A percentile compares a stretch with the other conserved stretches of the same genome.
Conservation (phyloP, 2,329 filamentous ascomycete species). For the Trichoderma oligosporum region DNA sequence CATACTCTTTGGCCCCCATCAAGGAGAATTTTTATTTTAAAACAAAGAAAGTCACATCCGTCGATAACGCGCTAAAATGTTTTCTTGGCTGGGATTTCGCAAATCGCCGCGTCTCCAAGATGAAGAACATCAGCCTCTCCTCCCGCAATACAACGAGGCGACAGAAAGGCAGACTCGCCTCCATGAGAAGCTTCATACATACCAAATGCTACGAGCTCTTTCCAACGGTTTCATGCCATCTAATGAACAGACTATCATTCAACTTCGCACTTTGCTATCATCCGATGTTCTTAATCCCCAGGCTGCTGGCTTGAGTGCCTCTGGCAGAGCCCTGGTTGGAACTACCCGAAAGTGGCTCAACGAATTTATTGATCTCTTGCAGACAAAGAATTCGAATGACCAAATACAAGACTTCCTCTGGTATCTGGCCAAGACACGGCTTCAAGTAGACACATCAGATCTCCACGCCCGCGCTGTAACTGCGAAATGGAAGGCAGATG, state of each 20-base stretch:
- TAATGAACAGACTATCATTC: slow-evolving; percentile 76
- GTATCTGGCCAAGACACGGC: slow-evolving; percentile 71
- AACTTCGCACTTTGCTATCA: slow-evolving; percentile 73
- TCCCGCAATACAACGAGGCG: slow-evolving; percentile 84
- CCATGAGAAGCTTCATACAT: slow-evolving; percentile 86
- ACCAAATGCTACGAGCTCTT: slow-evolving; percentile 84
- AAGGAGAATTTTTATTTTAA: no score
- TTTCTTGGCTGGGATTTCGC: slow-evolving; percentile 11
- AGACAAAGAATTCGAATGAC: slow-evolving; percentile 77
- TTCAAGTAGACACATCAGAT: slow-evolving; percentile 40
- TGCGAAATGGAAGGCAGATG: slow-evolving; percentile 34
- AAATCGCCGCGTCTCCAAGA: slow-evolving; percentile 36
- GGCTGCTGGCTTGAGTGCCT: slow-evolving; percentile 65
- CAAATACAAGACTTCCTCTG: slow-evolving; percentile 91
- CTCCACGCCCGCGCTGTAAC: slow-evolving; percentile 29
- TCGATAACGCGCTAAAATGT: slow-evolving; percentile 1
- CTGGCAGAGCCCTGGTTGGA: slow-evolving; percentile 69
- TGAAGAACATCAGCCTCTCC: slow-evolving; percentile 70
- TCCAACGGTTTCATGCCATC: slow-evolving; percentile 87
- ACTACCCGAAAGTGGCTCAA: slow-evolving; percentile 70
- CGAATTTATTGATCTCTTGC: slow-evolving; percentile 75
- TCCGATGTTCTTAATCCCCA: slow-evolving; percentile 75
- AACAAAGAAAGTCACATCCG: no score
- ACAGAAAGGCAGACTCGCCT: slow-evolving; percentile 72
- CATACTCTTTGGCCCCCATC: background rate